Conservation (phyloP, 2,329 filamentous ascomycete genomes). For the Rutstroemia sydowiana region DNA sequence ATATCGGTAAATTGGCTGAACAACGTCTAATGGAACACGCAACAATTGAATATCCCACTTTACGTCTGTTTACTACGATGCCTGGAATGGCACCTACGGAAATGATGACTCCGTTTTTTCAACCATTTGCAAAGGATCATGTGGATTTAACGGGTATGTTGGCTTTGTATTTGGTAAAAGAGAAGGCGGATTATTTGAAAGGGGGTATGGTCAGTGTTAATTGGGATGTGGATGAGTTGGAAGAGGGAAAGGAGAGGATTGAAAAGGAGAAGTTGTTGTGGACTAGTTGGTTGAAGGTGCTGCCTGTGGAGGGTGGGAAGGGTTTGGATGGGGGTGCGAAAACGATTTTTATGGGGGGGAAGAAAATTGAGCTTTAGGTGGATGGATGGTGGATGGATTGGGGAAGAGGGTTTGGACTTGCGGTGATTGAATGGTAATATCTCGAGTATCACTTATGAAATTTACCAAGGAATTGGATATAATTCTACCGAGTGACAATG, state of each 20-base stretch:
- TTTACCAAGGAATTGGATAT: too few species aligned
- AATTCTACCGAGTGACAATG: too few species aligned
- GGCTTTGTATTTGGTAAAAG: conserved; percentile 26
- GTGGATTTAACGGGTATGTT: conserved; percentile 28
- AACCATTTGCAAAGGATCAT: conserved; percentile 31
- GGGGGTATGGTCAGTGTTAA: conserved; percentile 25
- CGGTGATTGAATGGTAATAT: too few species aligned
- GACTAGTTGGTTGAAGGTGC: conserved; percentile 4
- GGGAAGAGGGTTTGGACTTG: too few species aligned
- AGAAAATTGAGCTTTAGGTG: too few species aligned
- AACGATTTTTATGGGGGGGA: too few species aligned
- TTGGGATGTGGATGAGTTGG: conserved; percentile 32
- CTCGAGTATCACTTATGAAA: too few species aligned
- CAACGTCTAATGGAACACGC: neutral
- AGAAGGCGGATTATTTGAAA: conserved; percentile 31
- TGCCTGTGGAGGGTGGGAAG: neutral
- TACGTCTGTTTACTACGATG: conserved; percentile 40
- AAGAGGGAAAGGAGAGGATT: conserved; percentile 25
- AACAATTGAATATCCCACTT: conserved; percentile 34
- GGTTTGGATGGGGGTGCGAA: neutral
- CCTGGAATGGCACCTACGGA: conserved; percentile 41
- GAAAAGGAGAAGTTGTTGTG: conserved; percentile 22
- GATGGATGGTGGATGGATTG: too few species aligned
- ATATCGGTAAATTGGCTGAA: neutral
- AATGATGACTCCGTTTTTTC: conserved; percentile 27